Percentiles rank a stretch among this genome's conserved stretches.
phyloP scores from a whole-genome alignment of 768 basidiomycete genomes.

The Boletus rubescentipes region DNA sequence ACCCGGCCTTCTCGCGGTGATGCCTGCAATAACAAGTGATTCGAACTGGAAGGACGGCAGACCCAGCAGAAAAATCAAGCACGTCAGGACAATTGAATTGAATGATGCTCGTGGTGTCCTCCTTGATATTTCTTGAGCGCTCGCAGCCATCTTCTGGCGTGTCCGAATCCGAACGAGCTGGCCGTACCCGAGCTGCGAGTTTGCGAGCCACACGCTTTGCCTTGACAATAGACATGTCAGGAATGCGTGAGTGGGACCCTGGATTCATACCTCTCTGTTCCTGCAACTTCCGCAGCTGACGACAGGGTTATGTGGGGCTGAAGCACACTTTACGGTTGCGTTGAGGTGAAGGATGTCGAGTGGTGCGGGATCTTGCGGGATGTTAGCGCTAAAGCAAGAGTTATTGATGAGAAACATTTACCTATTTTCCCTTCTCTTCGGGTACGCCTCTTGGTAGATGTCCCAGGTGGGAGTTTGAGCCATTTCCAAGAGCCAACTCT shows the following conservation, averaged over 20 bases:
- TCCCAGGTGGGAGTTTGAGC: constrained; percentile 76
- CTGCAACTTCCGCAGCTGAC: constrained; percentile 87
- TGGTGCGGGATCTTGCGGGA: constrained; percentile 54
- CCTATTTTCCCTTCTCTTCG: constrained; percentile 85
- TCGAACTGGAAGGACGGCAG: constrained; percentile 85
- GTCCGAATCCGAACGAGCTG: constrained; percentile 74
- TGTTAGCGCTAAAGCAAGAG: constrained; percentile 19
- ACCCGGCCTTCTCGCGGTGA: constrained; percentile 95
- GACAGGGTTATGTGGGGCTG: constrained; percentile 73
- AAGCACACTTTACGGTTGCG: constrained; percentile 77
- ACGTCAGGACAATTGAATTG: constrained; percentile 94
- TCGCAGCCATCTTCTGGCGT: constrained; percentile 57
- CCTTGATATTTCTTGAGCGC: constrained; percentile 41
- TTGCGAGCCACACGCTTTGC: constrained; percentile 90
- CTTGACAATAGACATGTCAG: constrained; percentile 37
- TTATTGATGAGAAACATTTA: constrained; percentile 30
- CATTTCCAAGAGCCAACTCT: constrained; percentile 90
- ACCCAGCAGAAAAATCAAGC: constrained; percentile 85
- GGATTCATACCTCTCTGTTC: constrained; percentile 66
- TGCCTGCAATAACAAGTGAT: constrained; percentile 99
- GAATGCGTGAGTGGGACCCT: not conserved
- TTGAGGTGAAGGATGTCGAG: constrained; percentile 72
- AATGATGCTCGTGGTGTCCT: constrained; percentile 82
- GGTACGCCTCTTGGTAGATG: constrained; percentile 80
- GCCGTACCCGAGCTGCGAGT: constrained; percentile 79